A percentile compares a stretch with the other conserved stretches of the same genome.
These are phyloP conservation scores for Lanmaoa rubissima DNA, from an alignment of 768 basidiomycete genomes.

Conservation along the genomic window DNA sequence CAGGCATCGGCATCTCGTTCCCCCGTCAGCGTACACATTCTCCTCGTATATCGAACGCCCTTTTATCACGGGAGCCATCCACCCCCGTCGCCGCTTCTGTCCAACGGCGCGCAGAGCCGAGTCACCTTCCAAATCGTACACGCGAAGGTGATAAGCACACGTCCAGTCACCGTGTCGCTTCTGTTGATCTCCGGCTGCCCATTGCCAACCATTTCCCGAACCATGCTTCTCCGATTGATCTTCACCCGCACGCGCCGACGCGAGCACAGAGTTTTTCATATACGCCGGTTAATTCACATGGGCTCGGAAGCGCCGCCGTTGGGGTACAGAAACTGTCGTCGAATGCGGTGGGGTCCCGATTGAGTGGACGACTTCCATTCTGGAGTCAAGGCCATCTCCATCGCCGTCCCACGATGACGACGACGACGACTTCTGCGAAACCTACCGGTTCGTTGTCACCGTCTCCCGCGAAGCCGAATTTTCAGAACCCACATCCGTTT, in stretches of 20 bases:
- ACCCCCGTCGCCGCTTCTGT: constrained; percentile 3
- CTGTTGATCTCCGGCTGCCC: constrained; percentile 18
- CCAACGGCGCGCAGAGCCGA: constrained; percentile 3
- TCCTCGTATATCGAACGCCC: constrained; percentile 12
- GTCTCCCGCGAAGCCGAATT: neutral
- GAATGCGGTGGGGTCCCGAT: constrained; percentile 8
- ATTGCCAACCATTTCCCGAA: neutral
- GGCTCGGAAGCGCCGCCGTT: constrained; percentile 3
- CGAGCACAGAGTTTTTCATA: constrained; percentile 14
- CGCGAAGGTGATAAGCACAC: constrained; percentile 14
- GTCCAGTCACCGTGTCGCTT: constrained; percentile 16
- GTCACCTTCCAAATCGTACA: constrained; percentile 2
- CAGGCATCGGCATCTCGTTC: constrained; percentile 8
- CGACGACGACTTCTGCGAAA: neutral
- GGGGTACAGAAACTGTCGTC: constrained; percentile 4
- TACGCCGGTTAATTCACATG: neutral
- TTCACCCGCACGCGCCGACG: constrained; percentile 8
- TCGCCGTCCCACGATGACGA: neutral
- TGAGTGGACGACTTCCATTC: constrained; percentile 17
- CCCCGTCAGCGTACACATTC: constrained; percentile 12
- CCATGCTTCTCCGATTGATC: constrained; percentile 25
- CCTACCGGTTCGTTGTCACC: neutral
- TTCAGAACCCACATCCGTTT: neutral
- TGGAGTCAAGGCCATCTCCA: constrained; percentile 8
- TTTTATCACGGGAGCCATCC: neutral